Evolutionary conservation across 2,329 filamentous ascomycete genomes (phyloP).

Genomic region (Colletotrichum chrysophilum): DNA sequence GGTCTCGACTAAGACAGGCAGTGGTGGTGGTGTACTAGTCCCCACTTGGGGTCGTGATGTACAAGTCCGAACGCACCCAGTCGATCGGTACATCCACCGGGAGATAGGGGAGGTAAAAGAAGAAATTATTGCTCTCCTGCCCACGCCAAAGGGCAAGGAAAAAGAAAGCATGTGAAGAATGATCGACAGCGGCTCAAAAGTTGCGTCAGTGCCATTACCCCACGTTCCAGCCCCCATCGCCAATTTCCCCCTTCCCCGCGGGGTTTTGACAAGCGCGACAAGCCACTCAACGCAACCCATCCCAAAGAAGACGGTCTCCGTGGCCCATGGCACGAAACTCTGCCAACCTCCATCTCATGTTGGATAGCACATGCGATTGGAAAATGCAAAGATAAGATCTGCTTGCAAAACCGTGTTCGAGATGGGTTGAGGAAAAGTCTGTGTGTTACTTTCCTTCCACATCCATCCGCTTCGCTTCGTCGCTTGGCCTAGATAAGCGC

Average conservation of each 20-base stretch:
- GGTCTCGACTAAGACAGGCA: background rate
- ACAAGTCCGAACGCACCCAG: background rate
- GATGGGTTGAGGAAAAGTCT: background rate
- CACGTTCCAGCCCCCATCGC: slow-evolving; percentile 8
- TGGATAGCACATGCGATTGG: background rate
- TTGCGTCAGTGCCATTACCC: background rate
- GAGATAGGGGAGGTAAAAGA: background rate
- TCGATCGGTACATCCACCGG: background rate
- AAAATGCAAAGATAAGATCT: background rate
- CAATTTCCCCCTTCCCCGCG: background rate
- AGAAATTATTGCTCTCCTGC: background rate
- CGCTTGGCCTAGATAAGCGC: background rate
- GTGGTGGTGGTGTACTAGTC: background rate
- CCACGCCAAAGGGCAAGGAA: background rate
- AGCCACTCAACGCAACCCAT: background rate
- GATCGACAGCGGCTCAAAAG: slow-evolving; percentile 19
- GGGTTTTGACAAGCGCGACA: background rate
- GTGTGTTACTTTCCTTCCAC: background rate
- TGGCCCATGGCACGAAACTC: background rate
- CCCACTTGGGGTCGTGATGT: background rate
- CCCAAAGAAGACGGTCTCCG: background rate
- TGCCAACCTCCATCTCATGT: background rate
- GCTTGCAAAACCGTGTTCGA: background rate
- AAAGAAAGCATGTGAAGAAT: slow-evolving; percentile 1
- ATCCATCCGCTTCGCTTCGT: background rate